Evolutionary conservation across 805 yeast species (phyloP), one percentile per base, ranked within the genome.

Genomic region (Ogataea ramenticola): DNA sequence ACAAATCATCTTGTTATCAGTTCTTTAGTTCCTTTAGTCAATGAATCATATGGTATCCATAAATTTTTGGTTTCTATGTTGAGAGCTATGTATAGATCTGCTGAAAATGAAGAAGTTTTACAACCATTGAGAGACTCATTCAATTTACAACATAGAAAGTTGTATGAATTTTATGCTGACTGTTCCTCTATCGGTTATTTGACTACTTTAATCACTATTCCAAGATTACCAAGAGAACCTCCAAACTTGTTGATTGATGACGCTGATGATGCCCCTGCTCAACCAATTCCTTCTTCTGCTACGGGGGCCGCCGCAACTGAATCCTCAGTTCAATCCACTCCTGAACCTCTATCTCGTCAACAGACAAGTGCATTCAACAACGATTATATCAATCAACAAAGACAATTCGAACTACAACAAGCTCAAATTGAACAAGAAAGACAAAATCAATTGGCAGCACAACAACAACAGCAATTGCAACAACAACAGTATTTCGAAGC

Each of bases 11-110:
- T 95, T 64, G 82, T 84, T 50, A 83, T 87, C 16, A 78, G 93
- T 49, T 88, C 96, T 0, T 68, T 91, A 50, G 93, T 91, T 32
- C 97, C 97, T 2, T 70, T 90, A 64, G 87, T 91, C 43, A 77
- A 91, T 7, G 99, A 91, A 62, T 77, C 95, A 2, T 90, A 87
- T 57, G 98, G 98, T 38, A 88, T 91, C 46, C 87, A 89, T 64
- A 86, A 88, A 62, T 91, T 91, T 55, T 68, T 85, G 46, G 84
- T 87, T 2, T 82, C 95, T 10, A 90, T 91, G 98, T 67, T 91
- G 46, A 76, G 96, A 51, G 97, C 95, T 0, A 72, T 91, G 79
- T 78, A 85, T 56, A 77, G 77, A 54, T 73, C 86, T 53, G 75
- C 85, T 49, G 80, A 82, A 46, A 81, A 79, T 27, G 85, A 77